These are phyloP conservation scores for Cyanidiococcus yangmingshanensis DNA, from an alignment of 23 red algal species.

Conservation along the genomic window DNA sequence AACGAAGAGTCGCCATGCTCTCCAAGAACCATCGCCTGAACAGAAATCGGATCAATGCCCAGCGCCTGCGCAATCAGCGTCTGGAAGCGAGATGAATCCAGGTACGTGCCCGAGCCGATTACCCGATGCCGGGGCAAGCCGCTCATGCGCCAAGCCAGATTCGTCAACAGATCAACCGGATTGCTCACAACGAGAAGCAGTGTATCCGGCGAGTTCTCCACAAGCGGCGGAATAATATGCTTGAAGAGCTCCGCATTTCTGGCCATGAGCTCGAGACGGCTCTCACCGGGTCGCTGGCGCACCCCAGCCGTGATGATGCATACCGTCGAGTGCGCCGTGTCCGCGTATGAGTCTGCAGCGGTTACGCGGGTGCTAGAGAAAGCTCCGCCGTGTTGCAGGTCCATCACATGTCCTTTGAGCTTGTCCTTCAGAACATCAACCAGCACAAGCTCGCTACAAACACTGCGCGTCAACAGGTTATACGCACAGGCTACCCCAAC, in stretches of 20 bases:
- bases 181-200: slow-evolving; percentile 41
- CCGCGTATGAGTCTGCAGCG: neutral
- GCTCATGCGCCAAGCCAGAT: slow-evolving; percentile 30
- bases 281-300: slow-evolving; percentile 37
- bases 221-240: slow-evolving; percentile 31
- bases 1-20: slow-evolving; percentile 50
- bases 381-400: neutral
- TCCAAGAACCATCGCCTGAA: slow-evolving; percentile 37
- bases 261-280: slow-evolving; percentile 36
- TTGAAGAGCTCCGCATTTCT: slow-evolving; percentile 38
- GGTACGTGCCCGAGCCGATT: slow-evolving; percentile 42
- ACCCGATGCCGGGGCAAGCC: slow-evolving; percentile 32
- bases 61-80: slow-evolving; percentile 21
- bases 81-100: slow-evolving; percentile 37
- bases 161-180: slow-evolving; percentile 36
- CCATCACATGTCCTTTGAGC: neutral
- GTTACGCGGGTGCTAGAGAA: neutral
- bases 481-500: neutral
- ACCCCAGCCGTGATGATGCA: slow-evolving; percentile 52
- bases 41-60: slow-evolving; percentile 24
- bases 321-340: slow-evolving; percentile 14
- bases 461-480: neutral
- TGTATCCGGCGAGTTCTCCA: slow-evolving; percentile 28
- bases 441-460: neutral
- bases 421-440: neutral